Conservation (phyloP, 352 stramenopile genomes). For the Blastocystis sp. region DNA sequence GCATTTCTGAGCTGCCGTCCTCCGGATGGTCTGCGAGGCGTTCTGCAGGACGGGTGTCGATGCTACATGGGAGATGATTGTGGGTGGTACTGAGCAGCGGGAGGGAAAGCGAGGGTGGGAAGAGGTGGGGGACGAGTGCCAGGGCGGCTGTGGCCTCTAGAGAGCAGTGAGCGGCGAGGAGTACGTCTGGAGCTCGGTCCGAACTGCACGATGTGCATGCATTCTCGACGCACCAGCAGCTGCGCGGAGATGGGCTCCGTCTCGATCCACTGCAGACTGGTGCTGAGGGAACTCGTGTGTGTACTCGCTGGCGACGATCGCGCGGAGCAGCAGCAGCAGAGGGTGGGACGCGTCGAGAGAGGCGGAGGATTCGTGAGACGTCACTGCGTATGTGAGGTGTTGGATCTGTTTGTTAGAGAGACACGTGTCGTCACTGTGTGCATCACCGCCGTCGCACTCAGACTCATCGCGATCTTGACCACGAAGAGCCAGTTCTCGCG, state of each 20-base stretch:
- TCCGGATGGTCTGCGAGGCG: not conserved
- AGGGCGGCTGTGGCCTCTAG: not conserved
- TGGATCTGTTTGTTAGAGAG: not conserved
- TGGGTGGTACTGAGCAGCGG: not conserved
- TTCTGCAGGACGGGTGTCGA: not conserved
- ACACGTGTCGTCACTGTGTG: not conserved
- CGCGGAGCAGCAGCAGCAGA: not conserved
- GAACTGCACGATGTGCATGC: slow-evolving; percentile 31
- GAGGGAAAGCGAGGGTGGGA: slow-evolving; percentile 11
- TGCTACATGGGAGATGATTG: not conserved
- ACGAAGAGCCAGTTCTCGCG: not conserved
- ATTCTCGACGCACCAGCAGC: slow-evolving; percentile 22
- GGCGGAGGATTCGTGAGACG: not conserved
- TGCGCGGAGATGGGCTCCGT: not conserved
- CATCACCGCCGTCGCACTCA: not conserved
- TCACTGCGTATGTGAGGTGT: not conserved
- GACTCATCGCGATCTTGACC: not conserved
- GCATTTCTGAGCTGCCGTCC: not conserved
- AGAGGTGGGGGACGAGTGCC: not conserved
- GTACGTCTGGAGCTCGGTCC: not conserved
- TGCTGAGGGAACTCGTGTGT: not conserved
- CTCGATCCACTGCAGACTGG: slow-evolving; percentile 48
- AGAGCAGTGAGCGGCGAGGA: not conserved
- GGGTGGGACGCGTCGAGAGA: not conserved
- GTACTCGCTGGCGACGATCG: not conserved